Evolutionary conservation across 225 moss, liverwort and hornwort species (phyloP).

Genomic region (Straminergon stramineum): DNA sequence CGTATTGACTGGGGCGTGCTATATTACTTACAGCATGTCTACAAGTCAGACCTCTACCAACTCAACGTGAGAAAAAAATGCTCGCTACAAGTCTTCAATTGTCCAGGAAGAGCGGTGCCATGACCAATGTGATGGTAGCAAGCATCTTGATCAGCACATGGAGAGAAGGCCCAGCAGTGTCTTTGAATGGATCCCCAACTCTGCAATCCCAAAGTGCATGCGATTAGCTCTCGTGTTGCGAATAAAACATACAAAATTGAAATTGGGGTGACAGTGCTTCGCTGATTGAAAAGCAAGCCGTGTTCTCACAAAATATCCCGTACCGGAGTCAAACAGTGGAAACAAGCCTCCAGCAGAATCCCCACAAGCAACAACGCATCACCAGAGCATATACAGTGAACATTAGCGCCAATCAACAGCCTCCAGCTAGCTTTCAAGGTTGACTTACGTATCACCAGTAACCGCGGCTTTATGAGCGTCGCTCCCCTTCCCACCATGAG

Average conservation of each 20-base stretch:
- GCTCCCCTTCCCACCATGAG: slow-evolving; percentile 94
- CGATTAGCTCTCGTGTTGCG: background rate
- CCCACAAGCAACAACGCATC: background rate
- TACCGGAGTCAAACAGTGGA: background rate
- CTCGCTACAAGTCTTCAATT: slow-evolving; percentile 23
- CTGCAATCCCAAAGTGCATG: slow-evolving; percentile 21
- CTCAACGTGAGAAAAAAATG: slow-evolving; percentile 8
- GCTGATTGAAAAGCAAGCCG: background rate
- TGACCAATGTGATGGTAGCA: slow-evolving; percentile 89
- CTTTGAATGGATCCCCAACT: slow-evolving; percentile 95
- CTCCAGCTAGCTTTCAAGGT: background rate
- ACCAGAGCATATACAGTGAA: background rate
- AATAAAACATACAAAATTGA: background rate
- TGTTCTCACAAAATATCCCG: background rate
- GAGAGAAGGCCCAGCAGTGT: slow-evolving; percentile 87
- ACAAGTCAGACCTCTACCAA: slow-evolving; percentile 7
- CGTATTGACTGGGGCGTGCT: background rate
- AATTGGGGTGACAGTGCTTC: background rate
- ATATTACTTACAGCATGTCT: slow-evolving; percentile 18
- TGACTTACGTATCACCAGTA: slow-evolving; percentile 91
- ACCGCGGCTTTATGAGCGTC: slow-evolving; percentile 93
- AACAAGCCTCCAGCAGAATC: background rate
- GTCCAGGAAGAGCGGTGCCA: slow-evolving; percentile 96
- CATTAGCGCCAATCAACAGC: background rate
- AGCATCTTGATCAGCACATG: slow-evolving; percentile 96